Conservation (phyloP, 768 basidiomycete genomes). For the Lactarius hatsudake region DNA sequence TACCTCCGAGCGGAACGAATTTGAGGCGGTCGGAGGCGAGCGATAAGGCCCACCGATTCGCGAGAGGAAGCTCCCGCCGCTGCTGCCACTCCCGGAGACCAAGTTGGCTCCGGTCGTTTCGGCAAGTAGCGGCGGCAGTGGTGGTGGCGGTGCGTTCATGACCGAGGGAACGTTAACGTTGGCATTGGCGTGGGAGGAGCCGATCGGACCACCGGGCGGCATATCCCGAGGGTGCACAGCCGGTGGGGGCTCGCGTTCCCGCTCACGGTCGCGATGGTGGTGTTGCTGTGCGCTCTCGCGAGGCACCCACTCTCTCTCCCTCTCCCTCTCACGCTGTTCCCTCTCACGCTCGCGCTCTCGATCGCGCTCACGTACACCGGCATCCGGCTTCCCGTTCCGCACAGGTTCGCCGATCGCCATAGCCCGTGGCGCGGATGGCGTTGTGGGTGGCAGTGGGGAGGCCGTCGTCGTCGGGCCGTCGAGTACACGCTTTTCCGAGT, state of each 20-base stretch:
- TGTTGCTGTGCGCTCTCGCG: slow-evolving; percentile 24
- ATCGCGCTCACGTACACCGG: slow-evolving; percentile 38
- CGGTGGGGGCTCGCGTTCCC: slow-evolving; percentile 1
- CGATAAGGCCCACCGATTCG: slow-evolving; percentile 63
- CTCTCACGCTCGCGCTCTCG: slow-evolving; percentile 49
- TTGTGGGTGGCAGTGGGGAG: slow-evolving; percentile 48
- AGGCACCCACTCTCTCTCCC: slow-evolving; percentile 20
- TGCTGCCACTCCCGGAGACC: background rate
- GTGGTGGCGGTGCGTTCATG: slow-evolving; percentile 5
- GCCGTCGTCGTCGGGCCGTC: slow-evolving; percentile 43
- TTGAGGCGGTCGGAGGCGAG: slow-evolving; percentile 31
- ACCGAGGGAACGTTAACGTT: no score
- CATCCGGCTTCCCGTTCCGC: slow-evolving; percentile 43
- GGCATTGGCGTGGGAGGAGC: background rate
- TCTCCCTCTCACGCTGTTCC: slow-evolving; percentile 14
- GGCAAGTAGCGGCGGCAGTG: slow-evolving; percentile 2
- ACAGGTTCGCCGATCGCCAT: slow-evolving; percentile 54
- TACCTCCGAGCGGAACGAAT: slow-evolving; percentile 20
- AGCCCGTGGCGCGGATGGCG: slow-evolving; percentile 69
- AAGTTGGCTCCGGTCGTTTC: background rate
- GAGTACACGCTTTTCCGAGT: slow-evolving; percentile 54
- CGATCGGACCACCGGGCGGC: slow-evolving; percentile 5
- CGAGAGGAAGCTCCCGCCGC: slow-evolving; percentile 44
- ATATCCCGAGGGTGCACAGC: slow-evolving; percentile 15
- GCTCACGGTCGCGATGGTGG: slow-evolving; percentile 14